Evolutionary conservation across 2,329 filamentous ascomycete species (phyloP), one percentile per base, ranked within the genome.

Genomic region (Pochonia chlamydosporia): DNA sequence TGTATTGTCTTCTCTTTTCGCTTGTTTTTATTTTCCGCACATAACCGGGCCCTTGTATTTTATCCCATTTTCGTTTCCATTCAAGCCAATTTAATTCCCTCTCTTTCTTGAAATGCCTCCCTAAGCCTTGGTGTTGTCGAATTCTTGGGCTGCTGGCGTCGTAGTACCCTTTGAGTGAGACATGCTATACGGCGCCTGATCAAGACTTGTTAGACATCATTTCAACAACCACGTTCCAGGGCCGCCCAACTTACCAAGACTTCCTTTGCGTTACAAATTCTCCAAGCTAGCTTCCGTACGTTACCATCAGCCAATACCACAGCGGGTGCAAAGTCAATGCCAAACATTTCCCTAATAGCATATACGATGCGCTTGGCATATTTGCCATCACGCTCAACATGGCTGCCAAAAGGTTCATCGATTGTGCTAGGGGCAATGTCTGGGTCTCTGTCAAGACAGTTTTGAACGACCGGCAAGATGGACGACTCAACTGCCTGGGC

Each of bases 321-420:
- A 39, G 89, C 89, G 0, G 91, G 85, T 2, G 93, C 89, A 62
- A 99, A 91, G 64, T 99, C 93, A 50, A 99, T 87, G 44, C 91
- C 93, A 64, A 99, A 95, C 90, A 96, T 96, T 63, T 95, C 87
- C 53, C 88, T 86, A 24, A 99, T 89, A 4, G 91, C 93, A 65
- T 95, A 97, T 1, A 97, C 91, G 10, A 97, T 87, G 36, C 93
- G 75, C 66, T 84, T 88, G 1, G 92, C 86, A 58, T 90, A 97
- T 66, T 95, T 96, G 53, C 85, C 81, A 55, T 96, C 87, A 21
- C 90, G 75, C 60, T 96, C 90, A 2, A 96, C 87, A 35, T 91
- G 75, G 41, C 81, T 82, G 1, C 93, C 93, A 63, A 96, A 99
- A 3, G 81, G 73, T 62, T 97, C 92, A 9, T 92, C 85, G 0